Base-by-base conservation (phyloP, 169 alveolate species). In the Cryptosporidium sp. region DNA sequence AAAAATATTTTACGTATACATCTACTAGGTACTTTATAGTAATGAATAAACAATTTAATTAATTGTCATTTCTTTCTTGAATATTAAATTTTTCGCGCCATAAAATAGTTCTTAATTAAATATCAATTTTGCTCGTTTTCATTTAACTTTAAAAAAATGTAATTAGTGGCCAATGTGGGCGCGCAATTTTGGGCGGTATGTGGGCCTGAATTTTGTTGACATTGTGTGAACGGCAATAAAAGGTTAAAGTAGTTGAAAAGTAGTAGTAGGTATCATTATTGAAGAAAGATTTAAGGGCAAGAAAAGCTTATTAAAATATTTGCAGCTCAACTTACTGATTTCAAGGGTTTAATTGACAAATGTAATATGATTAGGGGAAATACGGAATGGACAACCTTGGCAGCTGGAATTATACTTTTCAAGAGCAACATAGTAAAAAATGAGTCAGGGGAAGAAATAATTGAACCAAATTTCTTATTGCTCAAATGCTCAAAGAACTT, bases 361-460 rank as follows among this genome's bases (percentile, higher is more conserved):
- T 55, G 31, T 23, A 26, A 55, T 2, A 55, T 55, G 67, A 55
- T 55, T 21, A 37, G 16, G 10, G 71, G 50, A 65, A 33, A 65
- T 65, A 65, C 43, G 9, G 71, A 65, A 12, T 65, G 29, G 50
- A 65, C 71, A 33, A 65, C 71, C 14, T 23, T 59, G 39, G 89
- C 89, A 35, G 89, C 89, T 14, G 89, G 89, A 23, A 80, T 80
- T 26, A 80, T 80, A 10, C 41, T 80, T 31, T 80, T 80, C n/a
- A 39, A 14, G 18, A n/a, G n/a, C 10, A 14, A 71, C 50, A 16
- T 33, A 51, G 26, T 29, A 48, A 73, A 51, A 31, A 31, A 33
- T 35, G 70, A 73, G 18, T 31, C 52, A 4, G 71, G 71, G 12
- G 43, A 7, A 14, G 71, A 65, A 21, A 12, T 18, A 65, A 12